A percentile compares a stretch with the other conserved stretches of the same genome.
These are phyloP conservation scores for Piper longum DNA, from an alignment of 164 flowering plant species.

Conservation along the genomic window DNA sequence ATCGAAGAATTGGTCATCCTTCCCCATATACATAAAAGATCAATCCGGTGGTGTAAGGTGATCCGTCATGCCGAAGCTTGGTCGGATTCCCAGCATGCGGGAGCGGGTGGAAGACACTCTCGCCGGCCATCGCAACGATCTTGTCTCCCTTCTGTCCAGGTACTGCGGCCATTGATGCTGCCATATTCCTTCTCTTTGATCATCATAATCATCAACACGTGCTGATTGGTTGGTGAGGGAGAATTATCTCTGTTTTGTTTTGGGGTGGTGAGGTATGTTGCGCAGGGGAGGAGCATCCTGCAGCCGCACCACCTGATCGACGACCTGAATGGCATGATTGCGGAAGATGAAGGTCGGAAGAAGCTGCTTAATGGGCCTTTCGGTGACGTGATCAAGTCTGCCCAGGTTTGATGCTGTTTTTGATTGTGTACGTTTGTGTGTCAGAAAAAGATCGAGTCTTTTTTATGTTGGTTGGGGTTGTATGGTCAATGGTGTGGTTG, in stretches of 20 bases:
- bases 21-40: no score
- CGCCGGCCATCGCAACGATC: slow-evolving; percentile 72
- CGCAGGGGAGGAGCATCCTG: slow-evolving; percentile 74
- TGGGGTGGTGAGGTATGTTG: slow-evolving; percentile 50
- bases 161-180: slow-evolving; percentile 4
- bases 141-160: slow-evolving; percentile 89
- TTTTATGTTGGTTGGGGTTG: neutral
- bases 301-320: slow-evolving; percentile 76
- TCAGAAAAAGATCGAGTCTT: neutral
- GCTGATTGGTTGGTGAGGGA: neutral
- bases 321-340: slow-evolving; percentile 36
- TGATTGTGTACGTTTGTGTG: neutral
- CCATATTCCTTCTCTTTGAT: neutral
- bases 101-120: slow-evolving; percentile 90
- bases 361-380: slow-evolving; percentile 48
- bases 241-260: neutral
- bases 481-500: neutral
- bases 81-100: slow-evolving; percentile 45
- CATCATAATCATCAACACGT: neutral
- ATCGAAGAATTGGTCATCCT: no score
- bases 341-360: slow-evolving; percentile 25
- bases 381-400: slow-evolving; percentile 51
- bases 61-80: neutral
- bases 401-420: slow-evolving; percentile 37
- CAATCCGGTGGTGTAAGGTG: no score